Percentiles rank a stretch among this genome's conserved stretches.
These are phyloP conservation scores for Fusarium begoniae DNA, from an alignment of 2,329 filamentous ascomycete species.

Conservation along the genomic window DNA sequence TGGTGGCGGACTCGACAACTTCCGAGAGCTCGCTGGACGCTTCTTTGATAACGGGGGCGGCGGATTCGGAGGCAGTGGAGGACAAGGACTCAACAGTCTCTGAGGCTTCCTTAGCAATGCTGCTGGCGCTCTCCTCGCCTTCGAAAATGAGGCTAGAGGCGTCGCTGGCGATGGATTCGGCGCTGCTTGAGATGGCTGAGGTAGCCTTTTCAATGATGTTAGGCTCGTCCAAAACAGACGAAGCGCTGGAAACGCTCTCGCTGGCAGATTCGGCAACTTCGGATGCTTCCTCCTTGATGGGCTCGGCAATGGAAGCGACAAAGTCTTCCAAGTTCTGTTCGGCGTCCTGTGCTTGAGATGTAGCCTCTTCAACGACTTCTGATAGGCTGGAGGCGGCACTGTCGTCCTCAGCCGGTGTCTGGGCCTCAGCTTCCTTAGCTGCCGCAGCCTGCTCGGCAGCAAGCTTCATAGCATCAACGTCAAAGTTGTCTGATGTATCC, in stretches of 20 bases:
- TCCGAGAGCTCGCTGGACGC: slow-evolving; percentile 35
- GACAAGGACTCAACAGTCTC: slow-evolving; percentile 24
- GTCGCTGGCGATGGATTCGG: slow-evolving; percentile 16
- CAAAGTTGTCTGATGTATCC: slow-evolving; percentile 83
- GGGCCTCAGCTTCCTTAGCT: slow-evolving; percentile 34
- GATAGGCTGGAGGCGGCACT: slow-evolving; percentile 23
- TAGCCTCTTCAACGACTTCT: slow-evolving; percentile 16
- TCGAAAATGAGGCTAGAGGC: slow-evolving; percentile 28
- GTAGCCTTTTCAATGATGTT: slow-evolving; percentile 29
- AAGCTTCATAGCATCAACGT: slow-evolving; percentile 69
- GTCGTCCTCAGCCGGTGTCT: slow-evolving; percentile 42
- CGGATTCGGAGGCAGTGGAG: slow-evolving; percentile 37
- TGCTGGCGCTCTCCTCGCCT: slow-evolving; percentile 22
- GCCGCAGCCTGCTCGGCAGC: slow-evolving; percentile 56
- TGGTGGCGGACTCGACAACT: slow-evolving; percentile 27
- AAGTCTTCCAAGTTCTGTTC: slow-evolving; percentile 36
- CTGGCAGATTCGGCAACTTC: slow-evolving; percentile 7
- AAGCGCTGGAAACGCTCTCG: slow-evolving; percentile 8
- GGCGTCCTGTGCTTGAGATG: slow-evolving; percentile 15
- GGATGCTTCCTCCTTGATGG: slow-evolving; percentile 11
- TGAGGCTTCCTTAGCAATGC: slow-evolving; percentile 23
- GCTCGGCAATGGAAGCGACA: slow-evolving; percentile 32
- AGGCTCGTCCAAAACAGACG: slow-evolving; percentile 13
- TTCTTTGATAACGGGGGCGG: slow-evolving; percentile 28
- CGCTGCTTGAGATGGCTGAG: slow-evolving; percentile 13